Conservation (phyloP, 2,329 filamentous ascomycete genomes). For the Helotiales sp. region DNA sequence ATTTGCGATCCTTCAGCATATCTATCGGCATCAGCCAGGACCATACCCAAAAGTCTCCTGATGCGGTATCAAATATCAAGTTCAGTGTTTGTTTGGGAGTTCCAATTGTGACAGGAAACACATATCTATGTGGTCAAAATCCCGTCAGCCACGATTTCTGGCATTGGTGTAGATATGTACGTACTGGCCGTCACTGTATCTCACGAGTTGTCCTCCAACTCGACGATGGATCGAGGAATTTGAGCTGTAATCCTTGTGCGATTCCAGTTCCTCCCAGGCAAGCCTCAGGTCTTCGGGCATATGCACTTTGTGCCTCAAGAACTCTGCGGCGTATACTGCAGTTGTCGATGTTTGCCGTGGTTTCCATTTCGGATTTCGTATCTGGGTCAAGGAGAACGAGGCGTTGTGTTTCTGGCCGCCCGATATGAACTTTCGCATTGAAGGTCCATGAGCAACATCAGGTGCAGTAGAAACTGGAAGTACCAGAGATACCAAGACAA, state of each 20-base stretch:
- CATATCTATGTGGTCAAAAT: slow-evolving; percentile 23
- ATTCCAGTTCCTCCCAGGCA: slow-evolving; percentile 13
- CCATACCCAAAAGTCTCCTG: slow-evolving; percentile 39
- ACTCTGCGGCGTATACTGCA: slow-evolving; percentile 28
- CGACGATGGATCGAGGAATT: slow-evolving; percentile 3
- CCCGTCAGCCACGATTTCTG: background rate
- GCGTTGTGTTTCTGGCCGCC: background rate
- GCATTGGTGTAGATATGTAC: slow-evolving; percentile 1
- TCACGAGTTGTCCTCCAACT: slow-evolving; percentile 26
- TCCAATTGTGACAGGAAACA: slow-evolving; percentile 31
- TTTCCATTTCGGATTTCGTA: slow-evolving; percentile 3
- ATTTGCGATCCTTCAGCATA: slow-evolving; percentile 16
- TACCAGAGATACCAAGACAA: background rate
- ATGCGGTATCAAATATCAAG: slow-evolving; percentile 34
- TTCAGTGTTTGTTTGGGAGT: slow-evolving; percentile 33
- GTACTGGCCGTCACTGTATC: slow-evolving; percentile 28
- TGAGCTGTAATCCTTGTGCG: background rate
- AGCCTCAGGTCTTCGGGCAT: slow-evolving; percentile 29
- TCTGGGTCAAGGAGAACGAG: slow-evolving; percentile 4
- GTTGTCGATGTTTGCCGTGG: slow-evolving; percentile 17
- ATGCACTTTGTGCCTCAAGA: slow-evolving; percentile 28
- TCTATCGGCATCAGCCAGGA: slow-evolving; percentile 30
- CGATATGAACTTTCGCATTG: background rate
- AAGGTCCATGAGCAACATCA: background rate
- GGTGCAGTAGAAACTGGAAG: background rate